A percentile compares a stretch with the other conserved stretches of the same genome.
phyloP scores from a whole-genome alignment of 192 early-diverging fungal genomes.

The Thamnidium elegans region DNA sequence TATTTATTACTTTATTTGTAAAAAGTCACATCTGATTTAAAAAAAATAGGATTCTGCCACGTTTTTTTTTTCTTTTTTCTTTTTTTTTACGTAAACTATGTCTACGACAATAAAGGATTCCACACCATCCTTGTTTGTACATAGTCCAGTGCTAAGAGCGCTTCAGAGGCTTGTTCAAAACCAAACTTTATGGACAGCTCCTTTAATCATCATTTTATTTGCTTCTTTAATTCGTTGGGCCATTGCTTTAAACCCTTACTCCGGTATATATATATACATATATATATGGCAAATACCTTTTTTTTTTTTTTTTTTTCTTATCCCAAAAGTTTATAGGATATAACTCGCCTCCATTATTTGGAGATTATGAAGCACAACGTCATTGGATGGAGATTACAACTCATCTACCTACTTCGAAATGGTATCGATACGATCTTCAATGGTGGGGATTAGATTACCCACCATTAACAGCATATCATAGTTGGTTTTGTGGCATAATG shows the following conservation, averaged over 20 bases:
- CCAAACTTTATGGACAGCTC: slow-evolving; percentile 35
- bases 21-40: too few species aligned
- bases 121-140: slow-evolving; percentile 12
- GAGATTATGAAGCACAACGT: slow-evolving; percentile 97
- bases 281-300: background rate
- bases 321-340: slow-evolving; percentile 37
- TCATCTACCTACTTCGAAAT: slow-evolving; percentile 69
- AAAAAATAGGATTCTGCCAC: too few species aligned
- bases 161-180: slow-evolving; percentile 36
- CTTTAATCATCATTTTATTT: slow-evolving; percentile 46
- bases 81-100: too few species aligned
- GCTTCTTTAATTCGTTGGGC: slow-evolving; percentile 61
- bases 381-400: slow-evolving; percentile 98
- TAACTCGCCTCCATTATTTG: slow-evolving; percentile 74
- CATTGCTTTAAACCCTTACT: slow-evolving; percentile 69
- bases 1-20: too few species aligned
- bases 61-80: too few species aligned
- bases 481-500: slow-evolving; percentile 81
- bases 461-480: slow-evolving; percentile 91
- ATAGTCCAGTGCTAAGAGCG: slow-evolving; percentile 9
- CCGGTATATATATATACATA: slow-evolving; percentile 45
- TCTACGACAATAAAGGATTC: background rate
- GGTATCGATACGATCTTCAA: slow-evolving; percentile 86
- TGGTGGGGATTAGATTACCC: slow-evolving; percentile 99
- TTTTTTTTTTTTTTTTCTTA: background rate